Evolutionary conservation across 495 filamentous ascomycete genomes (phyloP).

Genomic region (Aspergillus hancockii): DNA sequence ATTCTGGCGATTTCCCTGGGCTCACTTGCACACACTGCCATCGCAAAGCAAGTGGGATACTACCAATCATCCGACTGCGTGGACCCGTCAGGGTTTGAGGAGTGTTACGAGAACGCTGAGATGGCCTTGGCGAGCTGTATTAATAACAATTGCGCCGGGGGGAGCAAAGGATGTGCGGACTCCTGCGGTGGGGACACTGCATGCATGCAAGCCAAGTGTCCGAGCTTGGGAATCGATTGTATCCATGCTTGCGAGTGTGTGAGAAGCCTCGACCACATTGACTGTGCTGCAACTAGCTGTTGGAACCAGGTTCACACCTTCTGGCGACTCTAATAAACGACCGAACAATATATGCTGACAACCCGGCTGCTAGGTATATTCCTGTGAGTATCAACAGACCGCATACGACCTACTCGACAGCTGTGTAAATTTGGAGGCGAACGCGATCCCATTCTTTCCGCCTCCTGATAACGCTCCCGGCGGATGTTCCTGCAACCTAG

Average conservation of each 20-base stretch:
- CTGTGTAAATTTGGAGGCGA: conserved; percentile 11
- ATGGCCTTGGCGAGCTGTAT: conserved; percentile 16
- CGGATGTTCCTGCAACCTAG: conserved; percentile 29
- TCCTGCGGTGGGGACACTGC: conserved; percentile 14
- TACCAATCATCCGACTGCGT: conserved; percentile 22
- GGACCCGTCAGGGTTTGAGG: conserved; percentile 18
- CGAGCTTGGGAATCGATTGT: conserved; percentile 18
- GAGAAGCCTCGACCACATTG: conserved; percentile 15
- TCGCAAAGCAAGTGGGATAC: conserved; percentile 12
- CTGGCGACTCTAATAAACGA: too few species aligned
- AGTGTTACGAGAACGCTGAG: conserved; percentile 20
- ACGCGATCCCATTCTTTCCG: conserved; percentile 26
- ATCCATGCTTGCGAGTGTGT: conserved; percentile 22
- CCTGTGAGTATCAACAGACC: conserved; percentile 29
- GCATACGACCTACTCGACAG: conserved; percentile 11
- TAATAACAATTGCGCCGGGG: conserved; percentile 19
- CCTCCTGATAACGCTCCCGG: conserved; percentile 24
- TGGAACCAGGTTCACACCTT: conserved; percentile 30
- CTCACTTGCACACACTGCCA: not conserved
- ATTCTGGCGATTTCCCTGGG: not conserved
- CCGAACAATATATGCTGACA: not conserved
- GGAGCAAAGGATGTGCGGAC: conserved; percentile 12
- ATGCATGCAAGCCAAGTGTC: conserved; percentile 19
- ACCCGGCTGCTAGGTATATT: conserved; percentile 20
- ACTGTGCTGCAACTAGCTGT: conserved; percentile 23